phyloP scores from a whole-genome alignment of 176 grass and related monocot species.

The Chrysopogon serrulatus region DNA sequence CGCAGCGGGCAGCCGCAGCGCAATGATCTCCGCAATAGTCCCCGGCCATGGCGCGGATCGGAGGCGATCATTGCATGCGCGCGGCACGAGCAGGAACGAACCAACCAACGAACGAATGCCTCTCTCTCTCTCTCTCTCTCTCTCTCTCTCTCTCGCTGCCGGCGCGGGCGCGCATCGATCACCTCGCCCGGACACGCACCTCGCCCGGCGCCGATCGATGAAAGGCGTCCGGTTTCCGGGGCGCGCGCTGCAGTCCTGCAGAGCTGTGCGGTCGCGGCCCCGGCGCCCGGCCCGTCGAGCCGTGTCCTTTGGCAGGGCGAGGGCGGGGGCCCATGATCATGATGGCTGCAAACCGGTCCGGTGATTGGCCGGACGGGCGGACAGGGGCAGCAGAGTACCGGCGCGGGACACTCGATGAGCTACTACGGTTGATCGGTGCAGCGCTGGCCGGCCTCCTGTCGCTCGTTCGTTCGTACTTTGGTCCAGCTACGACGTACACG shows the following conservation, averaged over 20 bases:
- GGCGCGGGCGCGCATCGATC: not conserved
- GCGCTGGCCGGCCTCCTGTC: not conserved
- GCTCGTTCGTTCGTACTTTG: not conserved
- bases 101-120: no score
- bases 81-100: no score
- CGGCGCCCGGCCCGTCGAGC: not conserved
- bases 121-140: no score
- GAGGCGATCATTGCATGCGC: not conserved
- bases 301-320: not conserved
- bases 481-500: no score
- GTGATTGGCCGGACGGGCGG: slow-evolving; percentile 18
- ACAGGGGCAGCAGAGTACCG: not conserved
- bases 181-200: not conserved
- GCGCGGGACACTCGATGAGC: slow-evolving; percentile 21
- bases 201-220: no score
- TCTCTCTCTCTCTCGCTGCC: no score
- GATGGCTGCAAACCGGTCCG: slow-evolving; percentile 2
- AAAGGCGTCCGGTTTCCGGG: not conserved
- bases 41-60: not conserved
- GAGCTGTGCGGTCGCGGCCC: not conserved
- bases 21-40: not conserved
- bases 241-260: no score
- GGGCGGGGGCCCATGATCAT: not conserved
- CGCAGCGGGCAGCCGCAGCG: not conserved
- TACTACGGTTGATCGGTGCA: no score